Conservation (phyloP, 768 basidiomycete genomes). For the Russula griseocarnosa region DNA sequence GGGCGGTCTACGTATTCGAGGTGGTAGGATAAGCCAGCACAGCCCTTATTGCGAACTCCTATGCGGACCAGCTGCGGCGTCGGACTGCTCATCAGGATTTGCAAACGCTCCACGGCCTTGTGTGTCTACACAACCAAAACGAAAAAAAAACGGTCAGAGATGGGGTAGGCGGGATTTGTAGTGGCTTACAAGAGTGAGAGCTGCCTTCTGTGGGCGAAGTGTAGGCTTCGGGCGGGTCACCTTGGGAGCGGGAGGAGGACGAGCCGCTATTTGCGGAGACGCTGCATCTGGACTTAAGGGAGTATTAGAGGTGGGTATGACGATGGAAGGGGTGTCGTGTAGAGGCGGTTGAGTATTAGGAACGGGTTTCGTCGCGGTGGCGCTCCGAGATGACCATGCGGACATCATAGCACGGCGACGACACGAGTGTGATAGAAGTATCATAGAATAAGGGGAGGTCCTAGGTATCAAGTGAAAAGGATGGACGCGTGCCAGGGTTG, state of each 20-base stretch:
- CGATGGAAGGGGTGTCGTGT: conserved; percentile 50
- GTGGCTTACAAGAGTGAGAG: conserved; percentile 60
- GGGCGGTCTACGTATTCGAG: conserved; percentile 92
- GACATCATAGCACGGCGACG: conserved; percentile 64
- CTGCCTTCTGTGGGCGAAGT: conserved; percentile 70
- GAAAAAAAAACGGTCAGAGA: conserved; percentile 2
- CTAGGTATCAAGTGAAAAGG: conserved; percentile 17
- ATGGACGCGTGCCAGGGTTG: conserved; percentile 19
- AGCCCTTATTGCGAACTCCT: conserved; percentile 95
- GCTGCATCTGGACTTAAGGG: conserved; percentile 54
- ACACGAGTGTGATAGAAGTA: conserved; percentile 37
- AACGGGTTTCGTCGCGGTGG: conserved; percentile 30
- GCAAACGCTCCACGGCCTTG: conserved; percentile 67
- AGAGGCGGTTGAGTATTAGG: conserved; percentile 29
- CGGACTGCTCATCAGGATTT: conserved; percentile 69
- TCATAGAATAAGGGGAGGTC: background rate
- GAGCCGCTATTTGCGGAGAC: conserved; percentile 67
- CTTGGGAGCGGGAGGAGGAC: conserved; percentile 66
- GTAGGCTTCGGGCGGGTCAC: conserved; percentile 59
- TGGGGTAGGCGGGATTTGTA: background rate
- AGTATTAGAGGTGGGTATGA: conserved; percentile 43
- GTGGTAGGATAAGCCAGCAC: conserved; percentile 87
- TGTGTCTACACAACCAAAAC: conserved; percentile 57
- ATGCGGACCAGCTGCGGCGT: conserved; percentile 91
- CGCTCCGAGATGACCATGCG: conserved; percentile 45